Evolutionary conservation across 495 filamentous ascomycete genomes (phyloP), one percentile per base, ranked within the genome.

Genomic region (Tuber microsphaerosporum): DNA sequence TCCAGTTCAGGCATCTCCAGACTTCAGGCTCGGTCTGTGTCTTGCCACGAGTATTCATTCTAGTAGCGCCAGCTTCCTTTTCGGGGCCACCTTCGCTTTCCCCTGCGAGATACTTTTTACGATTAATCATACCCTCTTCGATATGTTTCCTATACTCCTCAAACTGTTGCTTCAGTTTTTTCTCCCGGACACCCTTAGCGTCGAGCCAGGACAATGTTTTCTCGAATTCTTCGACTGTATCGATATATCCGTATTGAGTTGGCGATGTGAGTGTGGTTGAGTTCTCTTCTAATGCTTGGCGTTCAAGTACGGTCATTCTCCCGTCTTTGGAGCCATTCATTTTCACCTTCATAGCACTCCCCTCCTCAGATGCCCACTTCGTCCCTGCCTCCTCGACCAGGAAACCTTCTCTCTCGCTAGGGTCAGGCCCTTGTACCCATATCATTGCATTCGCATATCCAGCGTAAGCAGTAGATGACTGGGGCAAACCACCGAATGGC

Each of bases 361-460:
- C 77, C 68, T 71, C 71, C 70, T 82, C 81, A 20, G 74, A 41
- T 86, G 86, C 73, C 84, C 83, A 73, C 88, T 90, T 78, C 85
- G 85, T 81, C 41, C 80, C 80, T 0, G 79, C 74, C 76, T 88
- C 88, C 76, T 88, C 87, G 75, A 94, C 88, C 86, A 90, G 3
- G 77, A 92, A 92, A 26, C 94, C 95, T 69, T 91, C 88, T 9
- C 92, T 88, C 84, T 99, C 95, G 82, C 94, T 87, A 68, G 94
- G 92, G 83, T 97, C 92, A 0, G 95, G 95, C 0, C 95, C 95
- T 83, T 99, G 95, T 41, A 99, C 90, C 95, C 95, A 99, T 61
- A 99, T 85, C 73, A 93, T 92, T 14, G 93, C 95, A 82, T 98
- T 99, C 17, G 96, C 94, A 81, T 97, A 99, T 17, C 88, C 89